Conservation (phyloP, 257 asterid species). For the Przewalskia tangutica region DNA sequence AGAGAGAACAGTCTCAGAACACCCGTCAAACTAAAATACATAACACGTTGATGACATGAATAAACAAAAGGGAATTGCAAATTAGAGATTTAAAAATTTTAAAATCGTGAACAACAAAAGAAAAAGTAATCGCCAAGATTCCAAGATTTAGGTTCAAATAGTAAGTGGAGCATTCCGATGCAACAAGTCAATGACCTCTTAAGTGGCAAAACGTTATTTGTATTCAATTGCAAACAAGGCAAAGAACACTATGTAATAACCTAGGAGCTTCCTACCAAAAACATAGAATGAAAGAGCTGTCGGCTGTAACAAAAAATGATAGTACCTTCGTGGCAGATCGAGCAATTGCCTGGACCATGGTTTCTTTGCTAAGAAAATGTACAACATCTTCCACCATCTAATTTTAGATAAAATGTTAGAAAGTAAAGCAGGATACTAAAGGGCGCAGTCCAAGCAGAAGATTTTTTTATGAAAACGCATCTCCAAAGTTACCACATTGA, state of each 20-base stretch:
- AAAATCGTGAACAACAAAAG: background rate
- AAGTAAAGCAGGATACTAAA: background rate
- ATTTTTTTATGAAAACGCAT: background rate
- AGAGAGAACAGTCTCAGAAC: background rate
- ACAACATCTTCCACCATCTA: conserved; percentile 99
- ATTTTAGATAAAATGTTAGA: conserved; percentile 7
- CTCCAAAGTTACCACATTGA: conserved; percentile 10
- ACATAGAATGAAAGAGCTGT: background rate
- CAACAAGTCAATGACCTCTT: background rate
- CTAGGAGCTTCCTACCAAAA: background rate
- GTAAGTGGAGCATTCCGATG: background rate
- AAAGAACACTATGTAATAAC: background rate
- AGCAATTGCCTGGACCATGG: conserved; percentile 82
- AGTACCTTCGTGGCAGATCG: conserved; percentile 96
- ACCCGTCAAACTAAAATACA: background rate
- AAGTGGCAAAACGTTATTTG: background rate
- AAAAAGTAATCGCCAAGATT: background rate
- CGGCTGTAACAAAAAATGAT: background rate
- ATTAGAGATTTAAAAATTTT: background rate
- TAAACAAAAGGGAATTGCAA: background rate
- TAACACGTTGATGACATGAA: background rate
- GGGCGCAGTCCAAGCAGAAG: background rate
- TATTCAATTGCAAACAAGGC: background rate
- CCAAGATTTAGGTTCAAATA: background rate
- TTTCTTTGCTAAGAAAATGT: conserved; percentile 92